A percentile compares a stretch with the other conserved stretches of the same genome.
Evolutionary conservation across 2,329 filamentous ascomycete species (phyloP).

Genomic region (Westerdykella ornata): DNA sequence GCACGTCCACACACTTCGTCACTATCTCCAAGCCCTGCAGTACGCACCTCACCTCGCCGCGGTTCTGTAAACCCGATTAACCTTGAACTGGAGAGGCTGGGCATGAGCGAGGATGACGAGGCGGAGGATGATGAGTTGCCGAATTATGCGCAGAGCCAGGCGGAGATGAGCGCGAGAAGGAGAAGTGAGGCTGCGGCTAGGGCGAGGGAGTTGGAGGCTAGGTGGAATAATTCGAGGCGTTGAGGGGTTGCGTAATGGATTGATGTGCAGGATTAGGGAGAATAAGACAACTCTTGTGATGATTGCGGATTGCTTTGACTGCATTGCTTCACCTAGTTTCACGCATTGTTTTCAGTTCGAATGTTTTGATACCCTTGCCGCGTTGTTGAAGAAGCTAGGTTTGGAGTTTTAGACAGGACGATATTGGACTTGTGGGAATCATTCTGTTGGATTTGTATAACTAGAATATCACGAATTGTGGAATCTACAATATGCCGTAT

Average conservation of each 20-base stretch:
- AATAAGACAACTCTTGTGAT: no score
- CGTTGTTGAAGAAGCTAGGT: no score
- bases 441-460: no score
- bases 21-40: slow-evolving; percentile 10
- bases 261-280: no score
- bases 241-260: slow-evolving; percentile 13
- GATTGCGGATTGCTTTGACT: no score
- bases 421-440: no score
- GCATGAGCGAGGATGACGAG: slow-evolving; percentile 23
- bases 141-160: slow-evolving; percentile 44
- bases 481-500: no score
- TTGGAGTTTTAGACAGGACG: no score
- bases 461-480: no score
- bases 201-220: slow-evolving; percentile 41
- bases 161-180: slow-evolving; percentile 38
- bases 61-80: slow-evolving; percentile 10
- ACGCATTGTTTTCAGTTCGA: no score
- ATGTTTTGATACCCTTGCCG: no score
- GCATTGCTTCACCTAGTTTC: no score
- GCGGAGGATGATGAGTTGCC: slow-evolving; percentile 39
- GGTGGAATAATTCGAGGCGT: slow-evolving; percentile 34
- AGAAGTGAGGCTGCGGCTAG: slow-evolving; percentile 39
- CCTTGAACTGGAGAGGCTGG: slow-evolving; percentile 26
- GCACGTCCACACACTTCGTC: slow-evolving; percentile 3
- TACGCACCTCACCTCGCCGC: slow-evolving; percentile 4